A percentile compares a stretch with the other conserved stretches of the same genome.
Evolutionary conservation across 2,329 filamentous ascomycete genomes (phyloP).

Genomic region (Xylariomycetidae sp.): DNA sequence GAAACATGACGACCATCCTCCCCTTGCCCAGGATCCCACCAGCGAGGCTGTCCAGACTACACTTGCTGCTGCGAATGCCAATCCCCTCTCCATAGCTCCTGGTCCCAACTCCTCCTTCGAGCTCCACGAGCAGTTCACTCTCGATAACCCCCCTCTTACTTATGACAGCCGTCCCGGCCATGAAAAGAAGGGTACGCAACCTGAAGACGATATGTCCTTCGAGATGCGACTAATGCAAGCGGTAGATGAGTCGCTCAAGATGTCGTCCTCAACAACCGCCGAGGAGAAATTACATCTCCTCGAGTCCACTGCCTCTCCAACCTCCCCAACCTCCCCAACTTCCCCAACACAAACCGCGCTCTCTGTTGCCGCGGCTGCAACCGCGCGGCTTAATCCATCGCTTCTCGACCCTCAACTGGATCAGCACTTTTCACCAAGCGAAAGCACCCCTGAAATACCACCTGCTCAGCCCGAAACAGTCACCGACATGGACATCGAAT

Average conservation of each 20-base stretch:
- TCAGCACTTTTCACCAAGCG: too few species aligned
- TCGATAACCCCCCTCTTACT: slow-evolving; percentile 50
- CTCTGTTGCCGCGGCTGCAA: slow-evolving; percentile 52
- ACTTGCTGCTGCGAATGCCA: slow-evolving; percentile 14
- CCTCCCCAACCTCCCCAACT: slow-evolving; percentile 14
- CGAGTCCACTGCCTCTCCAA: slow-evolving; percentile 25
- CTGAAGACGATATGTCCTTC: slow-evolving; percentile 3
- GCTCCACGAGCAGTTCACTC: slow-evolving; percentile 54
- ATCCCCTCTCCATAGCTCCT: slow-evolving; percentile 8
- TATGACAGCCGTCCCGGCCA: slow-evolving; percentile 37
- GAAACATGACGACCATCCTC: slow-evolving; percentile 47
- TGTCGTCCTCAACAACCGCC: slow-evolving; percentile 21
- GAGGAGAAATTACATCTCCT: too few species aligned
- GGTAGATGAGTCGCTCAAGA: slow-evolving; percentile 12
- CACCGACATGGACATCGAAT: slow-evolving; percentile 25
- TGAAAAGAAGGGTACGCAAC: slow-evolving; percentile 34
- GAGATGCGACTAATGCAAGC: slow-evolving; percentile 10
- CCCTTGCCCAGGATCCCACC: slow-evolving; percentile 13
- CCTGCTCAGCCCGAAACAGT: slow-evolving; percentile 12
- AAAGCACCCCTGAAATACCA: slow-evolving; percentile 15
- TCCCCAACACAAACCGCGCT: slow-evolving; percentile 46
- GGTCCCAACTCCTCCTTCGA: slow-evolving; percentile 34
- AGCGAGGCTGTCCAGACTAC: slow-evolving; percentile 19
- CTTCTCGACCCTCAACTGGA: slow-evolving; percentile 49
- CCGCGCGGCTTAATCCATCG: slow-evolving; percentile 49